Evolutionary conservation across 108 stramenopile genomes (phyloP), one percentile per base, ranked within the genome.

Genomic region (Skeletonema menzelii): DNA sequence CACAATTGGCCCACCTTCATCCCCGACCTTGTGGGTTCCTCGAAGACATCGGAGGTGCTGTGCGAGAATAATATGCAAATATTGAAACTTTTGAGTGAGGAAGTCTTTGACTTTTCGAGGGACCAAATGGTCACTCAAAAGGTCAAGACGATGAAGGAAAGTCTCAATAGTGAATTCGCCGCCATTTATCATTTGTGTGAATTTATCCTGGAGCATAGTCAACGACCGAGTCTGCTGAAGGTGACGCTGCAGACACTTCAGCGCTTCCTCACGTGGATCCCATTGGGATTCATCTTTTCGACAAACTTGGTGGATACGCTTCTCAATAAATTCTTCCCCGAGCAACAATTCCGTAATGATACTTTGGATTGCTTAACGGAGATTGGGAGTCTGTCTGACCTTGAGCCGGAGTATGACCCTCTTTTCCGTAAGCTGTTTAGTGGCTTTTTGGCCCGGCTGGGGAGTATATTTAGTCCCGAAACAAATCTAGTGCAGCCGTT

Each of bases 1-100:
- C 98, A 99, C 91, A 98, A 99, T 79, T 99, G 99, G 99, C 97
- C 97, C 20, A 73, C 86, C 75, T 99, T 99, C 81, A 99, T 99
- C 77, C 69, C 85, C 35, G 98, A 99, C 76, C 92, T 99, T 10
- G 96, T 97, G 1, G 97, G 91, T 11, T 82, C 84, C 30, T 92
- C 91, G 65, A 93, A 95, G 66, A 95, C 92, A 12, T 85, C 84
- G 10, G 97, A 98, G 76, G 67, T 95, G 5, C 82, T 99, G 7
- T 99, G 98, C 76, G 99, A 99, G 89, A 99, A 99, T 89, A 99
- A 99, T 84, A 98, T 99, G 98, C 95, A 94, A 65, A 98, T 99
- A 53, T 85, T 99, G 30, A 97, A 97, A 77, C 85, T 99, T 10
- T 85, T 99, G 13, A 93, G 91, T 61, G 99, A 99, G 74, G 99